Percentiles rank a stretch among this genome's conserved stretches.
Evolutionary conservation across 2,329 filamentous ascomycete genomes (phyloP).

Genomic region (Diaporthe sp.): DNA sequence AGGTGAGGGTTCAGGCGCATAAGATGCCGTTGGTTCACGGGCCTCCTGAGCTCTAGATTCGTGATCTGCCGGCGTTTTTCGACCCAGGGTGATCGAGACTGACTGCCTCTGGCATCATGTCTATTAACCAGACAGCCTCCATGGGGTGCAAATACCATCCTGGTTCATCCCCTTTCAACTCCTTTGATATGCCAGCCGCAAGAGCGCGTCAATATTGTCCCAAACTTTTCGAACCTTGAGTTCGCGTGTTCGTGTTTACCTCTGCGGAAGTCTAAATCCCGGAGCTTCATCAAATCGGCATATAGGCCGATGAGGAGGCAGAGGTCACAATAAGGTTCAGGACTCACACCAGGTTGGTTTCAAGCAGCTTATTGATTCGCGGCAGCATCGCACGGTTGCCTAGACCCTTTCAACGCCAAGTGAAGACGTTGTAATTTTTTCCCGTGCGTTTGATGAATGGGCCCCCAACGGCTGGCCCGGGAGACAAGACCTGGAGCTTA

Average conservation of each 20-base stretch:
- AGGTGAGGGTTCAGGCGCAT: not conserved
- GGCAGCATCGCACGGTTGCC: not conserved
- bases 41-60: not conserved
- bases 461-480: not conserved
- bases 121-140: not conserved
- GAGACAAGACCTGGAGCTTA: not conserved
- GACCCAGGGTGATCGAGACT: not conserved
- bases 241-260: not conserved
- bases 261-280: not conserved
- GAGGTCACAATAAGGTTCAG: conserved; percentile 13
- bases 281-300: not conserved
- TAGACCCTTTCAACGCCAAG: conserved; percentile 9
- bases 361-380: not conserved
- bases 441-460: not conserved
- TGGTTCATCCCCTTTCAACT: not conserved
- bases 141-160: not conserved
- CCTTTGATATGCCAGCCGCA: not conserved
- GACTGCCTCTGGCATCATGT: not conserved
- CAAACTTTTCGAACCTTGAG: not conserved
- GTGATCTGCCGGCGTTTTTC: not conserved
- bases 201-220: not conserved
- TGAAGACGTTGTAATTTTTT: not conserved
- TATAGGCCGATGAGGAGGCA: not conserved
- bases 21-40: not conserved
- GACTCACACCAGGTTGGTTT: not conserved